Conservation (phyloP, 495 filamentous ascomycete genomes). For the Neurospora cerealis region DNA sequence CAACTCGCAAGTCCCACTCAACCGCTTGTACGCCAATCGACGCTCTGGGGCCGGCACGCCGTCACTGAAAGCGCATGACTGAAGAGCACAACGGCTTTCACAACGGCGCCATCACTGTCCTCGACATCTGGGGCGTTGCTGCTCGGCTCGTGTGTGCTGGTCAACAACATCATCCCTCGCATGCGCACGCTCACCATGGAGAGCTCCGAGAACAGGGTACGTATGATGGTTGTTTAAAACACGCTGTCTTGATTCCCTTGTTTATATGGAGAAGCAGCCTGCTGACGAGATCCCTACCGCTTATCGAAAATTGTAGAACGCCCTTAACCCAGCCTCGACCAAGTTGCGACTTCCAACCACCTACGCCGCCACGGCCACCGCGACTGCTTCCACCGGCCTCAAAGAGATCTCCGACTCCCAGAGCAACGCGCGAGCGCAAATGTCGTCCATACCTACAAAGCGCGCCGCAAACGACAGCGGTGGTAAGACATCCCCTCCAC, state of each 20-base stretch:
- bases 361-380: not conserved
- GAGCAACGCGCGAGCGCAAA: conserved; percentile 55
- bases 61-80: conserved; percentile 12
- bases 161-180: conserved; percentile 19
- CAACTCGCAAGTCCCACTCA: conserved; percentile 2
- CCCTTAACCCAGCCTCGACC: not conserved
- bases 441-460: conserved; percentile 41
- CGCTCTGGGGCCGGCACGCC: not conserved
- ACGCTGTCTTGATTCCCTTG: not conserved
- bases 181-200: conserved; percentile 31
- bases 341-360: not conserved
- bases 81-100: conserved; percentile 11
- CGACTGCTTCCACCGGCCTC: conserved; percentile 11
- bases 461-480: conserved; percentile 27
- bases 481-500: conserved; percentile 2
- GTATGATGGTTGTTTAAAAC: not conserved
- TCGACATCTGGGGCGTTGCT: conserved; percentile 20
- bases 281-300: not conserved
- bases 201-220: conserved; percentile 30
- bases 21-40: conserved; percentile 20
- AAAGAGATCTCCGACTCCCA: conserved; percentile 47
- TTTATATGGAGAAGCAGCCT: not conserved
- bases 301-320: not conserved
- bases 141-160: conserved; percentile 22
- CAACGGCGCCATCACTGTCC: conserved; percentile 18